Base-by-base conservation (phyloP, 2,329 filamentous ascomycete species). In the Fusarium sp. region DNA sequence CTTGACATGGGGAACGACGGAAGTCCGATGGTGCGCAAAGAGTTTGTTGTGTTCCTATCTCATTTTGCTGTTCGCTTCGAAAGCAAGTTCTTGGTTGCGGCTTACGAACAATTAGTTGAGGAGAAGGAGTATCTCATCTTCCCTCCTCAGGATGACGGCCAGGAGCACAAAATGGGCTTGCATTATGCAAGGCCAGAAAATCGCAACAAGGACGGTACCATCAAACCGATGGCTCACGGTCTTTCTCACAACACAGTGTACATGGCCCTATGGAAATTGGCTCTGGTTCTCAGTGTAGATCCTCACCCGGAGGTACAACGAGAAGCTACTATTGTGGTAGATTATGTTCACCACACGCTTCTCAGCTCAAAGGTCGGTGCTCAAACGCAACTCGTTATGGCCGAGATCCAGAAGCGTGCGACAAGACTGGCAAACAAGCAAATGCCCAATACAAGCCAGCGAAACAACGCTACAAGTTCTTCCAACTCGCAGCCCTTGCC, bases 1-100 rank as follows among this genome's bases (percentile, higher is more conserved):
- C 85, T 98, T 41, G 90, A 96, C 65, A 95, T 98, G 91, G 91
- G 93, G 23, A 93, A 93, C 58, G 96, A 99, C 79, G 96, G 95
- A 34, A 97, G 94, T 74, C 93, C 94, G 28, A 90, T 98, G 83
- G 96, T 99, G 30, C 90, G 96, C 46, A 97, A 94, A 77, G 96
- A 99, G 79, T 85, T 98, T 37, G 83, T 97, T 4, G 92, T 97
- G 13, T 98, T 98, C 83, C 89, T 97, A 71, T 98, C 96, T 0
- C 91, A 92, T 30, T 97, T 97, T 75, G 90, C 97, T 47, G 88
- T 92, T 64, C 91, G 95, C 40, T 97, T 97, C 77, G 91, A 97
- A 80, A 93, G 89, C 77, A 97, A 97, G 72, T 97, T 99, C 74
- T 79, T 97, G 41, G 94, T 98, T 31, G 91, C 92, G 2, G 94